Conservation (phyloP, 2,329 filamentous ascomycete species). For the Paraconiothyrium sp. region DNA sequence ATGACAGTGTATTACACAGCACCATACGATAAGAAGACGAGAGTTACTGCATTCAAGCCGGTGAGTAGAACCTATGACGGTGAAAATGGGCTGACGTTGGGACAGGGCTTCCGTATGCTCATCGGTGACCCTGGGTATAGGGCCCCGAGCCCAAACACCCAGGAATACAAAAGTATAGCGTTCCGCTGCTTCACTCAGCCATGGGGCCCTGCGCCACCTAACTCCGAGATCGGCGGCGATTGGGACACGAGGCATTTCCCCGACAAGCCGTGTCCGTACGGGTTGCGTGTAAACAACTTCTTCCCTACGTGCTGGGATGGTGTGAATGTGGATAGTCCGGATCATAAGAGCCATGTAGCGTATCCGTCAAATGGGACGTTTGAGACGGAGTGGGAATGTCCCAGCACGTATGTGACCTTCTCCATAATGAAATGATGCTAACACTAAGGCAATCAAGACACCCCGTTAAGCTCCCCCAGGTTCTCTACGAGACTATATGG, state of each 20-base stretch:
- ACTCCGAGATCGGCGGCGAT: slow-evolving; percentile 26
- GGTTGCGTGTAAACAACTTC: slow-evolving; percentile 70
- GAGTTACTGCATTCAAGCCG: slow-evolving; percentile 27
- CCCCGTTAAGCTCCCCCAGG: slow-evolving; percentile 22
- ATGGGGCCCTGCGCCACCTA: slow-evolving; percentile 16
- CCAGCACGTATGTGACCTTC: slow-evolving; percentile 13
- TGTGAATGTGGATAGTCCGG: slow-evolving; percentile 55
- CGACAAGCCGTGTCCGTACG: slow-evolving; percentile 59
- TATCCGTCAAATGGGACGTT: slow-evolving; percentile 48
- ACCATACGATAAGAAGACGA: slow-evolving; percentile 28
- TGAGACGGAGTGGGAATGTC: slow-evolving; percentile 16
- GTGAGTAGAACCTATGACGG: slow-evolving; percentile 14
- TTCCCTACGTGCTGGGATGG: slow-evolving; percentile 64
- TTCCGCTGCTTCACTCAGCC: slow-evolving; percentile 20
- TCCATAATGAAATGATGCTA: background rate
- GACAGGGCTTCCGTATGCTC: slow-evolving; percentile 30
- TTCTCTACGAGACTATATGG: slow-evolving; percentile 25
- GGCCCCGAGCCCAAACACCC: slow-evolving; percentile 19
- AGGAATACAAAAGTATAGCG: slow-evolving; percentile 55
- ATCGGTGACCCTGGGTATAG: slow-evolving; percentile 25
- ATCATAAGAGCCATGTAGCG: slow-evolving; percentile 62
- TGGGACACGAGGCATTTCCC: slow-evolving; percentile 29
- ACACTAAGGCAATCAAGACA: slow-evolving; percentile 10
- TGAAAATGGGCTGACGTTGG: background rate
- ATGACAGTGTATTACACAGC: slow-evolving; percentile 32